phyloP scores from a whole-genome alignment of 2,329 filamentous ascomycete species.

The Pyrenophora tritici-repentis region DNA sequence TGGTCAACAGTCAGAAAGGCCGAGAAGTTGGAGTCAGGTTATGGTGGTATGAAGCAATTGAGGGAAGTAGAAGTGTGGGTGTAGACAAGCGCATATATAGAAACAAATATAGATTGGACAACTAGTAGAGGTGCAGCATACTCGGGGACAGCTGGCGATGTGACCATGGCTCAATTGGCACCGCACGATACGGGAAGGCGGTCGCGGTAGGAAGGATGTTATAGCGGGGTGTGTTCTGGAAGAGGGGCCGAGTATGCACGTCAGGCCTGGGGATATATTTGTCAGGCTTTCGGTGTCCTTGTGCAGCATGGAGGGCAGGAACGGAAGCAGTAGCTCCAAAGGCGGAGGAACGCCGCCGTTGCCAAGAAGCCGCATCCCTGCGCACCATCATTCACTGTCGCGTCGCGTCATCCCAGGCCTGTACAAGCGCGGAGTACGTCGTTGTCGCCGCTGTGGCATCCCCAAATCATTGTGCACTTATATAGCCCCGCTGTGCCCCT shows the following conservation, averaged over 20 bases:
- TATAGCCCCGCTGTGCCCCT: slow-evolving; percentile 3
- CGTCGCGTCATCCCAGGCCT: slow-evolving; percentile 18
- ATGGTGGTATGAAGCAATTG: background rate
- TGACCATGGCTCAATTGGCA: slow-evolving; percentile 48
- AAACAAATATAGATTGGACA: slow-evolving; percentile 4
- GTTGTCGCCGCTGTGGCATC: background rate
- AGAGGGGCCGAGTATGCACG: slow-evolving; percentile 18
- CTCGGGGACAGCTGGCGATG: slow-evolving; percentile 51
- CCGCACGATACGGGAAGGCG: slow-evolving; percentile 23
- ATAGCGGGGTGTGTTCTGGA: slow-evolving; percentile 14
- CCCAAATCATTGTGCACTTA: background rate
- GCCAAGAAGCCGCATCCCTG: slow-evolving; percentile 19
- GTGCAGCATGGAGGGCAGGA: slow-evolving; percentile 22
- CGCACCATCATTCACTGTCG: slow-evolving; percentile 15
- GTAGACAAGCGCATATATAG: background rate
- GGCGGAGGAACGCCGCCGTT: slow-evolving; percentile 22
- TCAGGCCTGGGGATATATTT: slow-evolving; percentile 15
- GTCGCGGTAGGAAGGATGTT: slow-evolving; percentile 4
- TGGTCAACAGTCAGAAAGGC: slow-evolving; percentile 47
- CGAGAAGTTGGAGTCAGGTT: background rate
- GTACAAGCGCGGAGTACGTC: background rate
- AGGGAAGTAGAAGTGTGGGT: background rate
- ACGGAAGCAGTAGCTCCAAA: slow-evolving; percentile 15
- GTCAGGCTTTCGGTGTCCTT: slow-evolving; percentile 21
- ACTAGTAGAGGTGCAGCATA: slow-evolving; percentile 37